Conservation (phyloP, 2,329 filamentous ascomycete species). For the Talaromyces verruculosus region DNA sequence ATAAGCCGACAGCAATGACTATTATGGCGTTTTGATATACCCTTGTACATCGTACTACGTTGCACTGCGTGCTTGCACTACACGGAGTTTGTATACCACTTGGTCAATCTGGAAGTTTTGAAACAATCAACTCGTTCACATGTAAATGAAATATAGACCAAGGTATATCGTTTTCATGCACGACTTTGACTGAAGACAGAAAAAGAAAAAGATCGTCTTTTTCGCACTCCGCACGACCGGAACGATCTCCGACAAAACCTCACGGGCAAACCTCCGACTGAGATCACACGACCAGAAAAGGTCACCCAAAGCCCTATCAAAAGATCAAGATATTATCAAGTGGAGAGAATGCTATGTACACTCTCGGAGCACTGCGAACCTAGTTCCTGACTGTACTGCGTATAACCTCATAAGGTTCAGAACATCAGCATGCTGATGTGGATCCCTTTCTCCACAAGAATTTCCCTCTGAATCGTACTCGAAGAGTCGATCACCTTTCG, state of each 20-base stretch:
- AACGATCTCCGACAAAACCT: neutral
- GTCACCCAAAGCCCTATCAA: too few species aligned
- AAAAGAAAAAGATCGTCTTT: neutral
- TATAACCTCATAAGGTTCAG: constrained; percentile 4
- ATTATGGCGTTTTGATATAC: neutral
- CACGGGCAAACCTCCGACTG: constrained; percentile 1
- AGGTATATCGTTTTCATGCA: neutral
- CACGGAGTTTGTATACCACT: neutral
- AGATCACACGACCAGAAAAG: neutral
- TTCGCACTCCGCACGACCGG: neutral
- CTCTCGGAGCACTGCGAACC: constrained; percentile 5
- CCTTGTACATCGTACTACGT: constrained; percentile 4
- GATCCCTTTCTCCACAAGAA: neutral
- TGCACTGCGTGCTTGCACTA: neutral
- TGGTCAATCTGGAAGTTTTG: neutral
- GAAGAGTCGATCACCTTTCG: neutral
- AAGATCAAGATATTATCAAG: too few species aligned
- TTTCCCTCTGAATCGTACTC: neutral
- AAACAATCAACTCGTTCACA: neutral
- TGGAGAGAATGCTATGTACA: neutral
- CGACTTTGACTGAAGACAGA: neutral
- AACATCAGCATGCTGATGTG: neutral
- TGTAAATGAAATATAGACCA: neutral
- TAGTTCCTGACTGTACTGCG: neutral
- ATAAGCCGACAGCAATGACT: too few species aligned